Base-by-base conservation (phyloP, 352 stramenopile species). In the Phytophthora pini region DNA sequence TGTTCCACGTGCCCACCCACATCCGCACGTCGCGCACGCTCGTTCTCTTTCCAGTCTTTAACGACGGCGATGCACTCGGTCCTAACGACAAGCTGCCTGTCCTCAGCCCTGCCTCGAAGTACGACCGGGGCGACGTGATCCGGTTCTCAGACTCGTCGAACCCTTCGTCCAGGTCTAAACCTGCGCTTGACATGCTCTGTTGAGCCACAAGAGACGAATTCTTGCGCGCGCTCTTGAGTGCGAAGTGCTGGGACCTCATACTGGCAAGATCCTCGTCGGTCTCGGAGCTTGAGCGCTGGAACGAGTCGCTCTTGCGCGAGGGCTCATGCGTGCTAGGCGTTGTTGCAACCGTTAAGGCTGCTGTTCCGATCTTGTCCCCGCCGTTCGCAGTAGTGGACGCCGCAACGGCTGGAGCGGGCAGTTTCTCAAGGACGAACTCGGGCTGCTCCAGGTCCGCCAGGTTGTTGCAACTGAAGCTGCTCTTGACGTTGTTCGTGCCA, bases 1-100 rank as follows among this genome's bases (percentile, higher is more conserved):
- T 89, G 69, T 97, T 97, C 89, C 89, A 97, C 22, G 84, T 90
- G 5, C 89, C 89, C 4, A 91, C 80, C 88, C 87, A 97, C 50
- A 97, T 77, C 9, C 81, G 75, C 6, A 94, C 79, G 52, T 94
- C 83, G 11, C 59, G 67, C 34, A 55, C 73, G 39, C 61, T 86
- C 13, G 61, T 40, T 31, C 80, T 73, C 57, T 88, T 82, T 11
- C 48, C 32, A 32, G 63, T 49, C n/a, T 54, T 66, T 34, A 66
- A 45, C 4, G 61, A 31, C 1, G 66, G 41, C 2, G 63, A 73
- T 22, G 49, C 53, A 15, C 44, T 70, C 9, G 72, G 64, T 1
- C 68, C 57, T 32, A 63, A 15, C 27, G 84, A 78, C 5, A 81
- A 80, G 8, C 77, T 79, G 2, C 71, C 73, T 12, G 70, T 71